Evolutionary conservation across 2,329 filamentous ascomycete genomes (phyloP).

Genomic region (Neofusicoccum sp.): DNA sequence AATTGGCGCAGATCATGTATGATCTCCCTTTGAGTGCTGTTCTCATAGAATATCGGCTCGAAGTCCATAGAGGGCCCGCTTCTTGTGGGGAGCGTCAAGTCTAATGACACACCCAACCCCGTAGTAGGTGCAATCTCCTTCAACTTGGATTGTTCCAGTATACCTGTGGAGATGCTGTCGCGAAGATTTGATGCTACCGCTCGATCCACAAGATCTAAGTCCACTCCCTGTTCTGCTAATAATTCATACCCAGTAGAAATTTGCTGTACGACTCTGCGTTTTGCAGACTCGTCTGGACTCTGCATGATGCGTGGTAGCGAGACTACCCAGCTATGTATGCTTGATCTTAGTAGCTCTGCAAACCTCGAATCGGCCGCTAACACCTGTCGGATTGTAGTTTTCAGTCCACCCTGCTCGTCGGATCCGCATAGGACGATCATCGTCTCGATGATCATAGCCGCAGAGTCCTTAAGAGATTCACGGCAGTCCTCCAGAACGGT

Average conservation of each 20-base stretch:
- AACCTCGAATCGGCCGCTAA: constrained; percentile 62
- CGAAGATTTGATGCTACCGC: constrained; percentile 67
- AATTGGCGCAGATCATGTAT: constrained; percentile 61
- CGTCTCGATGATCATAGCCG: constrained; percentile 74
- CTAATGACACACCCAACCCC: not conserved
- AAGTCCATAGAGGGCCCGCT: constrained; percentile 44
- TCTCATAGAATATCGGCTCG: constrained; percentile 54
- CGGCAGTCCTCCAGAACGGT: constrained; percentile 76
- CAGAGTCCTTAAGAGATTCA: constrained; percentile 66
- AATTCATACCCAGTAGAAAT: constrained; percentile 72
- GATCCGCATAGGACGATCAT: constrained; percentile 63
- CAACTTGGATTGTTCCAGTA: constrained; percentile 30
- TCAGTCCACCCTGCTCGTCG: constrained; percentile 46
- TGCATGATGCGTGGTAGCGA: constrained; percentile 82
- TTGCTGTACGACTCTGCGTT: constrained; percentile 69
- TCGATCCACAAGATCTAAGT: constrained; percentile 65
- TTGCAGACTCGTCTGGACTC: constrained; percentile 74
- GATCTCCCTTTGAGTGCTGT: constrained; percentile 66
- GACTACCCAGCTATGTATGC: constrained; percentile 76
- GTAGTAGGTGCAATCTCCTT: not conserved
- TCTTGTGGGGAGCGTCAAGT: not conserved
- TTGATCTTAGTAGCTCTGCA: constrained; percentile 64
- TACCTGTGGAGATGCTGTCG: constrained; percentile 64
- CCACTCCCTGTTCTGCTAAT: constrained; percentile 61
- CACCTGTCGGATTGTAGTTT: constrained; percentile 56